These are phyloP conservation scores for Pyrenophora teres DNA, from an alignment of 2,329 filamentous ascomycete genomes.

Conservation along the genomic window DNA sequence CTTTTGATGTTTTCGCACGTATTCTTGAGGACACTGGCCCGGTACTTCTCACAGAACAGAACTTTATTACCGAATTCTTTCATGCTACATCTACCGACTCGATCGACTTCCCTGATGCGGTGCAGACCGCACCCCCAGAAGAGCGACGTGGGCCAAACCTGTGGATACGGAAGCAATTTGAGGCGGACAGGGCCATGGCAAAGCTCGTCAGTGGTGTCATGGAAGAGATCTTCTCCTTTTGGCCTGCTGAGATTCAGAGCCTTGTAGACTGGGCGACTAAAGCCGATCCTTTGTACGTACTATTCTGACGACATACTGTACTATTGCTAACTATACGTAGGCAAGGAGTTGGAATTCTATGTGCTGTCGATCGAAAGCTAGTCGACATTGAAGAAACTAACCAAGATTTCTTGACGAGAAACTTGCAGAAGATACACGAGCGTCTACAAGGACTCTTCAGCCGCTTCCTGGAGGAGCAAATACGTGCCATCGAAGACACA, in stretches of 20 bases:
- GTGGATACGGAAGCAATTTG: slow-evolving; percentile 75
- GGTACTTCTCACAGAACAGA: slow-evolving; percentile 89
- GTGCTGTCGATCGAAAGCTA: slow-evolving; percentile 77
- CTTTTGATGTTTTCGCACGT: slow-evolving; percentile 80
- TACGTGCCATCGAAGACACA: slow-evolving; percentile 93
- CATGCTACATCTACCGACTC: slow-evolving; percentile 85
- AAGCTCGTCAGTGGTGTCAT: slow-evolving; percentile 82
- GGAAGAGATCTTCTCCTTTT: slow-evolving; percentile 84
- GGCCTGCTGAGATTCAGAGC: slow-evolving; percentile 75
- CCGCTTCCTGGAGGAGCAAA: slow-evolving; percentile 92
- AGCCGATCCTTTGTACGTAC: slow-evolving; percentile 77
- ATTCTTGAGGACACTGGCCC: slow-evolving; percentile 81
- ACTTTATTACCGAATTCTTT: slow-evolving; percentile 97
- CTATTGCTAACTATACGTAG: slow-evolving; percentile 51
- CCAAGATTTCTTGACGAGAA: slow-evolving; percentile 84
- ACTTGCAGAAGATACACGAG: slow-evolving; percentile 78
- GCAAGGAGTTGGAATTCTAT: slow-evolving; percentile 87
- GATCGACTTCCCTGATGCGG: slow-evolving; percentile 80
- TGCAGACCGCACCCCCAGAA: slow-evolving; percentile 68
- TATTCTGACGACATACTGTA: not conserved
- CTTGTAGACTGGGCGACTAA: slow-evolving; percentile 83
- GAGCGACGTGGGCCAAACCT: slow-evolving; percentile 75
- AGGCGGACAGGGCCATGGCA: slow-evolving; percentile 86
- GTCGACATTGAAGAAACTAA: slow-evolving; percentile 83
- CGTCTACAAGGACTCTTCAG: slow-evolving; percentile 76